These are phyloP conservation scores for Ruellia speciosa DNA, from an alignment of 305 asterid species.

Conservation along the genomic window DNA sequence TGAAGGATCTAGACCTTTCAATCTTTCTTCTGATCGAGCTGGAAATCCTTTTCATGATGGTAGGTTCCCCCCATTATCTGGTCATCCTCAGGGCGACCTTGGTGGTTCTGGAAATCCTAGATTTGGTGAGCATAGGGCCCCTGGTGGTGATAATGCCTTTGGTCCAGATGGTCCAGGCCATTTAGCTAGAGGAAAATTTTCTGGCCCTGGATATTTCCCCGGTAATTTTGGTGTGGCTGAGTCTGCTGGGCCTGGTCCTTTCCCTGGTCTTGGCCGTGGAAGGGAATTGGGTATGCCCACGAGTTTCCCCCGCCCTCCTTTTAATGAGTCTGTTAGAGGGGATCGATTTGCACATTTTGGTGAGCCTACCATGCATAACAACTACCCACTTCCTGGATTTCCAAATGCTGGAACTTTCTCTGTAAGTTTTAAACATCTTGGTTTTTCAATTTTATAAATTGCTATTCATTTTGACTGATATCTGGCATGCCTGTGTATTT, in stretches of 20 bases:
- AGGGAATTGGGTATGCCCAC: constrained; percentile 41
- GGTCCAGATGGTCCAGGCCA: constrained; percentile 50
- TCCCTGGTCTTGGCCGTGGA: constrained; percentile 39
- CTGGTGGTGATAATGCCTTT: constrained; percentile 28
- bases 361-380: constrained; percentile 56
- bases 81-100: constrained; percentile 40
- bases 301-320: constrained; percentile 37
- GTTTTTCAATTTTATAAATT: neutral
- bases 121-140: constrained; percentile 39
- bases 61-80: constrained; percentile 45
- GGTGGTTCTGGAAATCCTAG: constrained; percentile 49
- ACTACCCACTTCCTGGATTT: constrained; percentile 47
- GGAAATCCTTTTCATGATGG: constrained; percentile 50
- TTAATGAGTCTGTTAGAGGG: constrained; percentile 39
- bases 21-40: constrained; percentile 36
- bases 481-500: neutral
- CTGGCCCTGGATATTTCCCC: constrained; percentile 43
- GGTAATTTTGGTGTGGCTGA: constrained; percentile 40
- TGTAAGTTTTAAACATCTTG: constrained; percentile 31
- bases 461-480: neutral
- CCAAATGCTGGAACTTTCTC: constrained; percentile 38
- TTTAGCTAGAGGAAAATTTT: constrained; percentile 36
- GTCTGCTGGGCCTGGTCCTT: constrained; percentile 44
- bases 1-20: constrained; percentile 52
- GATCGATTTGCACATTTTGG: constrained; percentile 44